Percentiles rank a stretch among this genome's conserved stretches.
Evolutionary conservation across 2,329 filamentous ascomycete genomes (phyloP).

Genomic region (Elsinoe batatas): DNA sequence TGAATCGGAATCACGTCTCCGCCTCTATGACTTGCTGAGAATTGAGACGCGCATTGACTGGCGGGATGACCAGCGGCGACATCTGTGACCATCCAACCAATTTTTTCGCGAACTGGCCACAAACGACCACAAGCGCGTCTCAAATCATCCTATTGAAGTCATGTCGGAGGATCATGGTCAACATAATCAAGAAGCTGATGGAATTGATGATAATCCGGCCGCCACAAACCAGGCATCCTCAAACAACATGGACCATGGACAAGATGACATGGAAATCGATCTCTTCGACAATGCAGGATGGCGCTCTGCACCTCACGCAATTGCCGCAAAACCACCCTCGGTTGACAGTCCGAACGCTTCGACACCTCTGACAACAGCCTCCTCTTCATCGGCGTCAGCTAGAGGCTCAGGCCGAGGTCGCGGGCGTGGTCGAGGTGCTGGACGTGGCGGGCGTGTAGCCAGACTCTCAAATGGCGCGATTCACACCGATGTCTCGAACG

Average conservation of each 20-base stretch:
- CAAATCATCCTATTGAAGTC: not conserved
- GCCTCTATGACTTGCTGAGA: not conserved
- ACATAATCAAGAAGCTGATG: not conserved
- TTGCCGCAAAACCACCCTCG: not conserved
- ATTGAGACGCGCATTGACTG: not conserved
- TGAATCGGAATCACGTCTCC: not conserved
- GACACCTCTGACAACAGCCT: slow-evolving; percentile 20
- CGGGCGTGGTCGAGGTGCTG: slow-evolving; percentile 26
- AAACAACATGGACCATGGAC: not conserved
- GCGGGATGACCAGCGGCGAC: slow-evolving; percentile 1
- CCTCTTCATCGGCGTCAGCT: slow-evolving; percentile 18
- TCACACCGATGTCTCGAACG: slow-evolving; percentile 19
- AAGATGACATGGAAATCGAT: slow-evolving; percentile 10
- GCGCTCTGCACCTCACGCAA: slow-evolving; percentile 1
- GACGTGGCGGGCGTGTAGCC: slow-evolving; percentile 25
- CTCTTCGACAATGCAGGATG: slow-evolving; percentile 8
- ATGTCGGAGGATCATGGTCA: not conserved
- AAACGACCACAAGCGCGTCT: not conserved
- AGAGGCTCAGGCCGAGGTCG: slow-evolving; percentile 32
- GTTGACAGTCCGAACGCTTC: not conserved
- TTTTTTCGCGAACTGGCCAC: not conserved
- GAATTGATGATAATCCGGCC: not conserved
- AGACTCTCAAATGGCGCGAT: slow-evolving; percentile 25
- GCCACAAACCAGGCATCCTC: not conserved
- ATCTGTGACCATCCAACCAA: slow-evolving; percentile 1